A percentile compares a stretch with the other conserved stretches of the same genome.
These are phyloP conservation scores for Leishmania arabica DNA, from an alignment of 208 protist genomes.

Conservation along the genomic window DNA sequence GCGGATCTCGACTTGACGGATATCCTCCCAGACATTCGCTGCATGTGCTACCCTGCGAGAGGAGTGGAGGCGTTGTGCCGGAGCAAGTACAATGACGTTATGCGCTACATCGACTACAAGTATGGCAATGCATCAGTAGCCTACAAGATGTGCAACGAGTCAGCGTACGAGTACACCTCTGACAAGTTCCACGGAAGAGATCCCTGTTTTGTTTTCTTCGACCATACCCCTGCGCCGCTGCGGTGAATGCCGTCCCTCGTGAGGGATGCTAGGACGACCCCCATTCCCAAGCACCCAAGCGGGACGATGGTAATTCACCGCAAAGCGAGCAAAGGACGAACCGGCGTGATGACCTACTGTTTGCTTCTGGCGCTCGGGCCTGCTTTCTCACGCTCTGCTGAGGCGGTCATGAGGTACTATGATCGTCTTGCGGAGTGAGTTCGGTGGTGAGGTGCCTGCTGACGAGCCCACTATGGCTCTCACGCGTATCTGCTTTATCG, in stretches of 20 bases:
- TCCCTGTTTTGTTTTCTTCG: slow-evolving; percentile 91
- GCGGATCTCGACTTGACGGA: slow-evolving; percentile 94
- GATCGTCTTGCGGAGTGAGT: not conserved
- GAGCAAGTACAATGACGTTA: slow-evolving; percentile 84
- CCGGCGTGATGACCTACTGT: slow-evolving; percentile 93
- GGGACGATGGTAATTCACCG: slow-evolving; percentile 96
- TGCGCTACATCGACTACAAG: slow-evolving; percentile 76
- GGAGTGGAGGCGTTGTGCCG: slow-evolving; percentile 92
- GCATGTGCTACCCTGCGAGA: slow-evolving; percentile 94
- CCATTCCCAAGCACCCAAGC: slow-evolving; percentile 33
- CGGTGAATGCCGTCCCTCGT: slow-evolving; percentile 76
- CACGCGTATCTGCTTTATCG: slow-evolving; percentile 28
- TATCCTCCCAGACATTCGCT: slow-evolving; percentile 88
- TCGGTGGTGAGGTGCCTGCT: slow-evolving; percentile 35
- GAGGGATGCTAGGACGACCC: slow-evolving; percentile 34
- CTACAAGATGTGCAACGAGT: slow-evolving; percentile 94
- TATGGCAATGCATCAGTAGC: slow-evolving; percentile 92
- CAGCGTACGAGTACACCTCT: slow-evolving; percentile 73
- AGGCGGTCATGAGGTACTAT: slow-evolving; percentile 77
- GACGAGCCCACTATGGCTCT: slow-evolving; percentile 35
- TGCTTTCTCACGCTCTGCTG: slow-evolving; percentile 37
- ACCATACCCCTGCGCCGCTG: slow-evolving; percentile 93
- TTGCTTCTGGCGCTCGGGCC: slow-evolving; percentile 62
- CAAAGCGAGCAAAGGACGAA: slow-evolving; percentile 96
- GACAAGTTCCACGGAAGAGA: slow-evolving; percentile 61